phyloP scores from a whole-genome alignment of 345 rosid species.

The Syzygium jambos region DNA sequence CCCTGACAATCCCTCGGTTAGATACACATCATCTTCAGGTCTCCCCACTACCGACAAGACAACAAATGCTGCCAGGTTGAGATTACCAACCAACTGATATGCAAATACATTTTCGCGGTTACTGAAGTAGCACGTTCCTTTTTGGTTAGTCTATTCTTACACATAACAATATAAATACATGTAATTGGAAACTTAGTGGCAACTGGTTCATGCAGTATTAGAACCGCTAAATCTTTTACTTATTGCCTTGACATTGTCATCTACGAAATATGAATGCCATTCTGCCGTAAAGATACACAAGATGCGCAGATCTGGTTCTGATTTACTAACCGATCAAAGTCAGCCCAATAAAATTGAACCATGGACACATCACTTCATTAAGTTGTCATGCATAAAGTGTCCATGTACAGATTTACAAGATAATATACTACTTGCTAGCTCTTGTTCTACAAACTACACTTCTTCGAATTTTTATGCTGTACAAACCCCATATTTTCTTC shows the following conservation, averaged over 20 bases:
- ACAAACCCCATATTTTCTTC: not conserved
- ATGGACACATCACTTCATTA: constrained; percentile 5
- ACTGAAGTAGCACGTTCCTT: not conserved
- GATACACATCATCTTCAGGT: not conserved
- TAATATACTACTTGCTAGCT: not conserved
- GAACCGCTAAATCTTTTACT: too few relatives aligned
- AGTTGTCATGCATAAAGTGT: not conserved
- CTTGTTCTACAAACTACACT: not conserved
- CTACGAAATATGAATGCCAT: not conserved
- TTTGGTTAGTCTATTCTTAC: not conserved
- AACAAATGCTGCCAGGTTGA: not conserved
- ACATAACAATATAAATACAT: not conserved
- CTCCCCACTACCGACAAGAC: not conserved
- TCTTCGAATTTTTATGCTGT: not conserved
- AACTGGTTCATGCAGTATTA: too few relatives aligned
- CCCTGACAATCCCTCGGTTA: not conserved
- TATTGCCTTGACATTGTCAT: not conserved
- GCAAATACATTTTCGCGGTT: not conserved
- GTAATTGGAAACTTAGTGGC: not conserved
- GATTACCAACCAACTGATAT: not conserved
- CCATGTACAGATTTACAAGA: not conserved
- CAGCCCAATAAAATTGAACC: constrained; percentile 11
- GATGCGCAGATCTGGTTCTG: not conserved
- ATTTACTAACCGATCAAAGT: not conserved
- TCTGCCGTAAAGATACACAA: not conserved